Conservation (phyloP, 2,329 filamentous ascomycete genomes). For the Pseudogymnoascus sp. region DNA sequence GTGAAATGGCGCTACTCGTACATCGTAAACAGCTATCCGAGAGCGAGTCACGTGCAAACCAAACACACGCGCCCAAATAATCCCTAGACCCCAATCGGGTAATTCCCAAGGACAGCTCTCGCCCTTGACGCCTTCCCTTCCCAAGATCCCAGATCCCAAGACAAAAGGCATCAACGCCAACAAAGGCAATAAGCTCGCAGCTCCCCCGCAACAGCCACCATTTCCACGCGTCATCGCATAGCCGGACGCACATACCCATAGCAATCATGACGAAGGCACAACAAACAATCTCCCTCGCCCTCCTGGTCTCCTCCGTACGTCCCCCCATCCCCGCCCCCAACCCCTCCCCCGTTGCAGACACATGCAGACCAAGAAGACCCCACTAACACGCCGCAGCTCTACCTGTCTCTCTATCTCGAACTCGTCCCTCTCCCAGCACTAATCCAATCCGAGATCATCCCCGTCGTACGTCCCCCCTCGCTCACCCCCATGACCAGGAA, state of each 20-base stretch:
- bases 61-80: not conserved
- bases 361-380: slow-evolving; percentile 10
- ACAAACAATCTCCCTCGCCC: slow-evolving; percentile 80
- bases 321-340: slow-evolving; percentile 12
- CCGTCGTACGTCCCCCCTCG: slow-evolving; percentile 57
- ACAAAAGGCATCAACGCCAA: not conserved
- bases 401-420: slow-evolving; percentile 76
- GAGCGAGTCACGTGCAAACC: not conserved
- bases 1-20: slow-evolving; percentile 2
- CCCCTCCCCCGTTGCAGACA: slow-evolving; percentile 9
- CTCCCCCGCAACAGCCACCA: slow-evolving; percentile 3
- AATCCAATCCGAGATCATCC: slow-evolving; percentile 77
- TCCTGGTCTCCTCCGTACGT: slow-evolving; percentile 79
- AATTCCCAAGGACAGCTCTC: slow-evolving; percentile 6
- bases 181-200: slow-evolving; percentile 4
- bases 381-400: slow-evolving; percentile 51
- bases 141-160: not conserved
- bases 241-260: not conserved
- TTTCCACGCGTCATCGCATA: not conserved
- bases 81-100: not conserved
- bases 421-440: slow-evolving; percentile 70
- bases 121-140: not conserved
- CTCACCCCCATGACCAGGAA: no score
- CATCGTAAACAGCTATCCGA: not conserved
- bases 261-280: slow-evolving; percentile 82